Base-by-base conservation (phyloP, 768 basidiomycete genomes). In the Lentinus brumalis region DNA sequence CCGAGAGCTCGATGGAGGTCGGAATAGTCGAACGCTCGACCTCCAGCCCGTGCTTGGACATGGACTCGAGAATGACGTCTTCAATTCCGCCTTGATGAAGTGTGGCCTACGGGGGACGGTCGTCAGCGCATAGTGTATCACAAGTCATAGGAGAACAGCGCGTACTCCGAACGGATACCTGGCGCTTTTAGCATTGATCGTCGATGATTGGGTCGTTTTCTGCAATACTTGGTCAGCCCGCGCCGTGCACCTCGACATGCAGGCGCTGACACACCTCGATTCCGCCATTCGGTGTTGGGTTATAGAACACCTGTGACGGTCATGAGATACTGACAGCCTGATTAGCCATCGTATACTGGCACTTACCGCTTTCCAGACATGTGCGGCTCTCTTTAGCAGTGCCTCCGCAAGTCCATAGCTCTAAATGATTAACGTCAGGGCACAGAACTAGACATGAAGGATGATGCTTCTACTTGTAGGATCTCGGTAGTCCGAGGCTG, bases 401-500 rank as follows among this genome's bases (percentile, higher is more conserved):
- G 82, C 79, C 16, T 90, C 86, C 0, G 83, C 87, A 6, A 92
- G 79, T 6, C 90, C 91, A 73, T 92, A 92, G 62, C 89, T 92
- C 89, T 92, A 55, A 11, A 5, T 1, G 5, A 9, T 29, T 31
- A 26, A 11, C 6, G 5, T 29, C 7, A 55, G 49, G 1, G 45
- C 31, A 26, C 40, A 62, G 29, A 26, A 31, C 40, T 29, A 18
- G 3, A 7, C 32, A 26, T 18, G 39, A 10, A 44, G 3, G n/a
- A 21, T 9, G 11, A 30, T 15, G 38, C 16, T 29, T 26, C 31
- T 29, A 74, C 82, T 71, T 83, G 79, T 30, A 84, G 67, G 11
- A 84, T 79, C 63, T 84, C 83, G 52, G 82, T 77, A 2, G 83
- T 83, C 30, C 83, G 77, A 2, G 83, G 81, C 55, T 83, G 81